phyloP scores from a whole-genome alignment of 768 basidiomycete genomes.

The Boletus vermiculosoides region DNA sequence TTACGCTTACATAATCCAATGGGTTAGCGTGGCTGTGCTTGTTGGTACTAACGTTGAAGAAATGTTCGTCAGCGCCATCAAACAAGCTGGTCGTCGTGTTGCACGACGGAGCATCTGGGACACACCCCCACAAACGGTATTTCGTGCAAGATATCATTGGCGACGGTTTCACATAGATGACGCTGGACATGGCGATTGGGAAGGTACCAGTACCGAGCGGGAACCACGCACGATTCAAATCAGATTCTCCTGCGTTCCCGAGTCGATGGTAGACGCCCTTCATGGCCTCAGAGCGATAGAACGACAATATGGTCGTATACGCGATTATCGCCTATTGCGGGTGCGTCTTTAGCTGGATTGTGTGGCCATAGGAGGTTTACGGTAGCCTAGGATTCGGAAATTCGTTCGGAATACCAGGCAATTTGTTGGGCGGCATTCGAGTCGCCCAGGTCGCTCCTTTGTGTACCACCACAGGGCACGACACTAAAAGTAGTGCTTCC shows the following conservation, averaged over 20 bases:
- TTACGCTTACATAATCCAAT: constrained; percentile 25
- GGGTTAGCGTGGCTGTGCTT: constrained; percentile 15
- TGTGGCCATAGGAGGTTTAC: constrained; percentile 2
- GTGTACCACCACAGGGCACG: constrained; percentile 34
- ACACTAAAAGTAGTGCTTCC: constrained; percentile 33
- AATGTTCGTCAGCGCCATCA: constrained; percentile 19
- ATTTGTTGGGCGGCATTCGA: constrained; percentile 46
- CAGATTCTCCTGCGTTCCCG: constrained; percentile 40
- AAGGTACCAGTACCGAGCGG: neutral
- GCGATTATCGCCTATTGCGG: constrained; percentile 42
- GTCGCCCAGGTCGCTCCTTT: constrained; percentile 40
- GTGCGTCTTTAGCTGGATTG: constrained; percentile 29
- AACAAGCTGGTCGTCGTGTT: constrained; percentile 7
- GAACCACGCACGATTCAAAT: constrained; percentile 36
- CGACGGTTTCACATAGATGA: constrained; percentile 26
- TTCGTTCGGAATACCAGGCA: constrained; percentile 42
- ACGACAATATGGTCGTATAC: constrained; percentile 48
- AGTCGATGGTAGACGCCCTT: constrained; percentile 49
- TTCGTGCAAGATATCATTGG: constrained; percentile 2
- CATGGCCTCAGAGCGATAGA: constrained; percentile 56
- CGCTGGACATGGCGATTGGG: constrained; percentile 19
- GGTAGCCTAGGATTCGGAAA: constrained; percentile 45
- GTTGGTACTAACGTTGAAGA: neutral
- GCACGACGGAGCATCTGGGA: neutral
- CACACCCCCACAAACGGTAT: neutral